Percentiles rank a stretch among this genome's conserved stretches.
These are phyloP conservation scores for Coemansia sp. DNA, from an alignment of 192 early-diverging fungal species.

Conservation along the genomic window DNA sequence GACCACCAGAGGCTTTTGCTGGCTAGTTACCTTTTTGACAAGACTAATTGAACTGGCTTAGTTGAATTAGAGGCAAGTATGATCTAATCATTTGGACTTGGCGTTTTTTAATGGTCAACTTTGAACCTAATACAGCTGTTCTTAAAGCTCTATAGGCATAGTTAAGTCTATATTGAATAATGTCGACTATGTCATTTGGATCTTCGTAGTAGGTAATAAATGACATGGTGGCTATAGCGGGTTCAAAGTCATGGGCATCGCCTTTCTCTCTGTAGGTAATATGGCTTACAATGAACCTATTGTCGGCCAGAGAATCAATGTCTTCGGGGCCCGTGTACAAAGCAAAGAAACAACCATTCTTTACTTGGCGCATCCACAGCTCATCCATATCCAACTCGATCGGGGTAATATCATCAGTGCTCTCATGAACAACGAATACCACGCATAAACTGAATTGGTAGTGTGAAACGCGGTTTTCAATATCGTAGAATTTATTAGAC, in stretches of 20 bases:
- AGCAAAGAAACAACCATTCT: neutral
- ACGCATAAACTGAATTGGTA: neutral
- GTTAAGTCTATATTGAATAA: neutral
- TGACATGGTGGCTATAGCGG: too few relatives aligned
- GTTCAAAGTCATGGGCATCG: neutral
- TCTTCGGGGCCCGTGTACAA: neutral
- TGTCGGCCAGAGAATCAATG: neutral
- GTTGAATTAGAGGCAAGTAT: too few relatives aligned
- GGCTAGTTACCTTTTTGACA: too few relatives aligned
- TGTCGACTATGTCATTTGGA: neutral
- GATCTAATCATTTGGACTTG: too few relatives aligned
- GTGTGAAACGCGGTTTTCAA: neutral
- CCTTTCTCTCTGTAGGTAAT: neutral
- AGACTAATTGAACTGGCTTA: too few relatives aligned
- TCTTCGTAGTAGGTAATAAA: neutral
- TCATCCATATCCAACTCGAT: neutral
- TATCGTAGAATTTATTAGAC: neutral
- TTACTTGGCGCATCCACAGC: neutral
- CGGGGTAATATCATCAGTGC: neutral
- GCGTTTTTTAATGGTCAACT: too few relatives aligned
- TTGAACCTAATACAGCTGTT: too few relatives aligned
- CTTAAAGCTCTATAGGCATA: too few relatives aligned
- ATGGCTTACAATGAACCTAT: neutral
- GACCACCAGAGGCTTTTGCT: too few relatives aligned
- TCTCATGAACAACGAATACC: neutral